phyloP scores from a whole-genome alignment of 371 early-diverging fungal genomes.

The Circinella minor region DNA sequence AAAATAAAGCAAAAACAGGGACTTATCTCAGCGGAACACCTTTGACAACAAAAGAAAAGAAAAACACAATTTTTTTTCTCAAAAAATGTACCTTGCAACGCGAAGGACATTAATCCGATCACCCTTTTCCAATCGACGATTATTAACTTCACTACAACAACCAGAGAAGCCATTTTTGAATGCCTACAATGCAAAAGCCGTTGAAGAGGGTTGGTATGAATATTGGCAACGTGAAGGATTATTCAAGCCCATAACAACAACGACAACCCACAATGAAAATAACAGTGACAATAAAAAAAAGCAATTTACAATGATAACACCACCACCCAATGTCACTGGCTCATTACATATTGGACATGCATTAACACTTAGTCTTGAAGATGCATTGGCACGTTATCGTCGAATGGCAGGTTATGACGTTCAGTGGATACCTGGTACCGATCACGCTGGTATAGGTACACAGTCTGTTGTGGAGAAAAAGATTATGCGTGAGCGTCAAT shows the following conservation, averaged over 20 bases:
- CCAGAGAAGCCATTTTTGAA: constrained; percentile 36
- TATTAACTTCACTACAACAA: constrained; percentile 18
- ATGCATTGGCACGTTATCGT: constrained; percentile 86
- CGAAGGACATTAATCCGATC: constrained; percentile 1
- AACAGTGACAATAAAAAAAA: constrained; percentile 7
- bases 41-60: neutral
- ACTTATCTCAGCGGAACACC: neutral
- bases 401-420: constrained; percentile 87
- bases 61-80: neutral
- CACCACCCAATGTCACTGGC: constrained; percentile 99
- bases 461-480: constrained; percentile 96
- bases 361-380: constrained; percentile 89
- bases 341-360: constrained; percentile 96
- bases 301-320: constrained; percentile 80
- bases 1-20: neutral
- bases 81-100: neutral
- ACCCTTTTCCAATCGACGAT: neutral
- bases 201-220: constrained; percentile 74
- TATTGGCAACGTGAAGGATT: constrained; percentile 72
- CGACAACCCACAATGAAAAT: neutral
- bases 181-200: constrained; percentile 40
- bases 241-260: constrained; percentile 20
- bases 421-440: constrained; percentile 94
- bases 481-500: constrained; percentile 64
- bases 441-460: constrained; percentile 98